Evolutionary conservation across 116 monocot species (phyloP), one percentile per base, ranked within the genome.

Genomic region (Iris pallida): DNA sequence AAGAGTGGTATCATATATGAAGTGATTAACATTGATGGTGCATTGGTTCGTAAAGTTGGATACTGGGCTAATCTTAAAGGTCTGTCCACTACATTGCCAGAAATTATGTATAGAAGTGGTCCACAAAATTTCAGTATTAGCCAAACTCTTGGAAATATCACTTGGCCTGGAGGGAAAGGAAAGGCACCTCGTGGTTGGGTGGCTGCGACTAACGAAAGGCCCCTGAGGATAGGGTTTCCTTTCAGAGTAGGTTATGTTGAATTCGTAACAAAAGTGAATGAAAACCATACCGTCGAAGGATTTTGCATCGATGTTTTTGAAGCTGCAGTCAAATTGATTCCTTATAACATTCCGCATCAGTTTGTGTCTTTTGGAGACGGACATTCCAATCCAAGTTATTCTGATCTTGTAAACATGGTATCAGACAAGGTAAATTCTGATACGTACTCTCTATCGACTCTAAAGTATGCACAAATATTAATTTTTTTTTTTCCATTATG

Each of bases 291-390:
- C 5, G 47, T 71, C 9, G 20, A 67, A 68, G 88, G 88, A 43
- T 88, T 84, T 73, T 80, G 81, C 69, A 73, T 88, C 42, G 88
- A 88, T 68, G 81, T 88, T 8, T 88, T 88, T 57, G 68, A 71
- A 42, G 79, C 75, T 55, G 75, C 70, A 45, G 7, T 81, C n/a
- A 71, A 76, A 59, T 74, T 79, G 52, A 20, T 88, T 59, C 84
- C 88, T 44, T 88, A 88, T 65, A 59, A 68, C 15, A 74, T 88
- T 62, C 78, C 88, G 20, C 57, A 76, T 70, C 17, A 58, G 54
- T 84, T 81, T 84, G 76, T 81, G 20, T 76, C 79, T 58, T 63
- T 88, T 65, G 88, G 88, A 12, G 76, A 88, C 71, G 81, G 83
- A 7, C 42, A 4, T 5, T 20, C 65, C 19, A 81, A 63, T 79